Conservation (phyloP, 1,139 yeast species). For the Arxiozyma slooffiae region DNA sequence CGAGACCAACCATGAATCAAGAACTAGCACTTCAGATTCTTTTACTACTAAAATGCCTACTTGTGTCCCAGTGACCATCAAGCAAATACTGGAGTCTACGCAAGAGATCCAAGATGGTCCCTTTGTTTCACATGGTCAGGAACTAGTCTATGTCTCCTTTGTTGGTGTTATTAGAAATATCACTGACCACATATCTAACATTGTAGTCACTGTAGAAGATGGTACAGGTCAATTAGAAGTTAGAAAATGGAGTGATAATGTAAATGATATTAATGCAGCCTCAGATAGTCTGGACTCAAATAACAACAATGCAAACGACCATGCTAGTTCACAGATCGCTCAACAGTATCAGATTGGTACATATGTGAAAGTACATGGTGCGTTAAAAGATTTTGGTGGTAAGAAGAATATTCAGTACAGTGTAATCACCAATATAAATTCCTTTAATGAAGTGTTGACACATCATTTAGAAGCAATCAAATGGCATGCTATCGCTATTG, state of each 20-base stretch:
- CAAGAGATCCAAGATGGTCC: constrained; percentile 69
- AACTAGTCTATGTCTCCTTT: constrained; percentile 50
- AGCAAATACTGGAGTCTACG: constrained; percentile 60
- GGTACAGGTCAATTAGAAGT: constrained; percentile 74
- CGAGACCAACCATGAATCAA: constrained; percentile 20
- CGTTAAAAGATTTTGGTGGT: constrained; percentile 60
- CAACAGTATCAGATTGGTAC: constrained; percentile 34
- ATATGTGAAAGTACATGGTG: constrained; percentile 65
- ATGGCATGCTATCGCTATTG: constrained; percentile 42
- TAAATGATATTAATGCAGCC: constrained; percentile 31
- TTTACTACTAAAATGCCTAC: constrained; percentile 22
- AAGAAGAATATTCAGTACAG: constrained; percentile 60
- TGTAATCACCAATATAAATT: constrained; percentile 49
- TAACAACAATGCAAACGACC: constrained; percentile 30
- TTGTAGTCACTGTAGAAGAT: constrained; percentile 61
- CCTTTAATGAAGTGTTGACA: constrained; percentile 66
- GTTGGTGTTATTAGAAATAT: constrained; percentile 59
- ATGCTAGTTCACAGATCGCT: constrained; percentile 27
- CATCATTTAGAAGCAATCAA: constrained; percentile 68
- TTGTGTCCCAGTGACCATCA: constrained; percentile 75
- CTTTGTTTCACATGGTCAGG: constrained; percentile 55
- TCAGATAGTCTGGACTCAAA: constrained; percentile 17
- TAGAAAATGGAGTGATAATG: constrained; percentile 58
- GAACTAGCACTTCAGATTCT: constrained; percentile 28
- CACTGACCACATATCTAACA: constrained; percentile 42